Evolutionary conservation across 768 basidiomycete species (phyloP).

Genomic region (Megacollybia marginata): DNA sequence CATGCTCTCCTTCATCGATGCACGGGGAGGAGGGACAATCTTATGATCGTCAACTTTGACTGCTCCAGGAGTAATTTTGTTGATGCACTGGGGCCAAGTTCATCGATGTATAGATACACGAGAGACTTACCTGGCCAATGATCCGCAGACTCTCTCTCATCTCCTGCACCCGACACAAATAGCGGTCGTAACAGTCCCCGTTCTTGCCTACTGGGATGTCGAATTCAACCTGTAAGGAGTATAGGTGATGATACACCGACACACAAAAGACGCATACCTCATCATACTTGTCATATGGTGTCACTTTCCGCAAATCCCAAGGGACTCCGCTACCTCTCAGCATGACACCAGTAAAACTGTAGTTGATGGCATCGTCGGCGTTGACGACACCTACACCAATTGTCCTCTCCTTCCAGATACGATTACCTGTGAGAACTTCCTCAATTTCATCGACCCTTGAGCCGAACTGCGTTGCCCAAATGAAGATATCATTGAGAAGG

Average conservation of each 20-base stretch:
- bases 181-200: conserved; percentile 97
- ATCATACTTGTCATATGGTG: conserved; percentile 94
- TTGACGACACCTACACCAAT: conserved; percentile 86
- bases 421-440: conserved; percentile 94
- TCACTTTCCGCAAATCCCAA: conserved; percentile 91
- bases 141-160: conserved; percentile 93
- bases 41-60: conserved; percentile 98
- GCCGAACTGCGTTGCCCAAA: conserved; percentile 93
- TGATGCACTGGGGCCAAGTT: conserved; percentile 61
- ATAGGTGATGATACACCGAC: not conserved
- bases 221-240: conserved; percentile 73
- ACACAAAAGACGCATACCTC: conserved; percentile 41
- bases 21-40: conserved; percentile 91
- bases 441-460: conserved; percentile 94
- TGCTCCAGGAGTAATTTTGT: conserved; percentile 92
- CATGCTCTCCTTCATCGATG: conserved; percentile 99
- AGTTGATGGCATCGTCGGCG: conserved; percentile 87
- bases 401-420: conserved; percentile 97
- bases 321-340: conserved; percentile 86
- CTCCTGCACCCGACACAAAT: conserved; percentile 96
- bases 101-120: too few species aligned
- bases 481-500: conserved; percentile 97
- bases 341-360: conserved; percentile 96
- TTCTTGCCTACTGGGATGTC: conserved; percentile 95
- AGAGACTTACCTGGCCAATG: conserved; percentile 55